Conservation (phyloP, 768 basidiomycete species). For the Mrakia gelida region DNA sequence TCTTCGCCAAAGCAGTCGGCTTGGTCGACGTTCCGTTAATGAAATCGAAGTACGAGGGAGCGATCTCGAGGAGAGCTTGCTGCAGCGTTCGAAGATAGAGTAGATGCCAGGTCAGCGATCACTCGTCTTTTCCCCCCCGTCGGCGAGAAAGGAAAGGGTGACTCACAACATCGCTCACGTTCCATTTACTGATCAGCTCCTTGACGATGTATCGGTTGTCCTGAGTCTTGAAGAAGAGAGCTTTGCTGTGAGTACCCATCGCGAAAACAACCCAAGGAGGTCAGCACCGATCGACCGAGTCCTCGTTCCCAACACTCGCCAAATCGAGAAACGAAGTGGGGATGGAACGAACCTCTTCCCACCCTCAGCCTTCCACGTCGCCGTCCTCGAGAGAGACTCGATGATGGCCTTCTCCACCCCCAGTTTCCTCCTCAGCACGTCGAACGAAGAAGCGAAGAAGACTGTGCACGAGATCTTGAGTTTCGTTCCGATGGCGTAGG, state of each 20-base stretch:
- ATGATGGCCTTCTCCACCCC: constrained; percentile 61
- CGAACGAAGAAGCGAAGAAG: constrained; percentile 78
- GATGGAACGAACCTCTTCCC: constrained; percentile 55
- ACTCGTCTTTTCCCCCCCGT: background rate
- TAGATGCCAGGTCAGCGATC: background rate
- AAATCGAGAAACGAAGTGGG: background rate
- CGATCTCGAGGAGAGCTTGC: constrained; percentile 71
- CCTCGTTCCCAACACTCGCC: no score
- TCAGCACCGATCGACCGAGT: background rate
- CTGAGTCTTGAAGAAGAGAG: constrained; percentile 74
- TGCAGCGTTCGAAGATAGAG: background rate
- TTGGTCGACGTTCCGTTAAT: constrained; percentile 65
- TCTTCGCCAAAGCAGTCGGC: constrained; percentile 68
- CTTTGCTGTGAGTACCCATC: constrained; percentile 44
- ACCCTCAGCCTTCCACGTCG: constrained; percentile 65
- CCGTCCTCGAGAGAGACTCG: constrained; percentile 57
- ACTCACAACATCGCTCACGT: constrained; percentile 13
- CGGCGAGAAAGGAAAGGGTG: background rate
- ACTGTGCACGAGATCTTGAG: constrained; percentile 74
- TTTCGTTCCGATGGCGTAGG: constrained; percentile 68
- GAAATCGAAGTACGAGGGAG: constrained; percentile 73
- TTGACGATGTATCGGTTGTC: constrained; percentile 79
- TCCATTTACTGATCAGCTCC: constrained; percentile 65
- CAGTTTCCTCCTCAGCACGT: constrained; percentile 60
- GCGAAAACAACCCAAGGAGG: background rate